phyloP scores from a whole-genome alignment of 1,284 basidiomycete species.

The Peniophora sp. region DNA sequence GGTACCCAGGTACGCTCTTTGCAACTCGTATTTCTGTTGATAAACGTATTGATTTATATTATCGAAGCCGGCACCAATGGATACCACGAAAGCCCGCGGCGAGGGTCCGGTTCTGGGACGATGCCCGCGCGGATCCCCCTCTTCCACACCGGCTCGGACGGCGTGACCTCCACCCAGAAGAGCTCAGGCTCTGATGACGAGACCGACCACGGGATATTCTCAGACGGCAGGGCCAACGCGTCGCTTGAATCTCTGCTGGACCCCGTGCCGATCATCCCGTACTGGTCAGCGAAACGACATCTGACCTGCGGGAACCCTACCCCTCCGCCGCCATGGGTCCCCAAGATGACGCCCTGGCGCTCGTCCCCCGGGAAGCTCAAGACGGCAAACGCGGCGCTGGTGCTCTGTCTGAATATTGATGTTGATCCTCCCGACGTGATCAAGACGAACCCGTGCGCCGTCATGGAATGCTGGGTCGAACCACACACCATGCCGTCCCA shows the following conservation, averaged over 20 bases:
- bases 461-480: slow-evolving; percentile 97
- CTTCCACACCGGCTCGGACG: slow-evolving; percentile 1
- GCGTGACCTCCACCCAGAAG: not conserved
- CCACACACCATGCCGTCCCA: slow-evolving; percentile 82
- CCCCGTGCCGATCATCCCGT: slow-evolving; percentile 54
- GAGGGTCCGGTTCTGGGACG: too few relatives aligned
- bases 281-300: slow-evolving; percentile 82
- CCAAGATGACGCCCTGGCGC: slow-evolving; percentile 72
- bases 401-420: slow-evolving; percentile 94
- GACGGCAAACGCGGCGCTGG: slow-evolving; percentile 89
- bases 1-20: too few relatives aligned
- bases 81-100: too few relatives aligned
- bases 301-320: slow-evolving; percentile 82
- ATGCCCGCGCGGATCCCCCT: not conserved
- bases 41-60: too few relatives aligned
- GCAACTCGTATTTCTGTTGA: too few relatives aligned
- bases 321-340: slow-evolving; percentile 54
- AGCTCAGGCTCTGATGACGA: not conserved
- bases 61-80: too few relatives aligned
- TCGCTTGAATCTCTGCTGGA: slow-evolving; percentile 40
- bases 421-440: slow-evolving; percentile 96
- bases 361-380: slow-evolving; percentile 77
- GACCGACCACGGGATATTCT: slow-evolving; percentile 9
- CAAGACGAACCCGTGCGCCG: slow-evolving; percentile 95
- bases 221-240: slow-evolving; percentile 24